phyloP scores from a whole-genome alignment of 768 basidiomycete species.

The Boletus tomentosulus region DNA sequence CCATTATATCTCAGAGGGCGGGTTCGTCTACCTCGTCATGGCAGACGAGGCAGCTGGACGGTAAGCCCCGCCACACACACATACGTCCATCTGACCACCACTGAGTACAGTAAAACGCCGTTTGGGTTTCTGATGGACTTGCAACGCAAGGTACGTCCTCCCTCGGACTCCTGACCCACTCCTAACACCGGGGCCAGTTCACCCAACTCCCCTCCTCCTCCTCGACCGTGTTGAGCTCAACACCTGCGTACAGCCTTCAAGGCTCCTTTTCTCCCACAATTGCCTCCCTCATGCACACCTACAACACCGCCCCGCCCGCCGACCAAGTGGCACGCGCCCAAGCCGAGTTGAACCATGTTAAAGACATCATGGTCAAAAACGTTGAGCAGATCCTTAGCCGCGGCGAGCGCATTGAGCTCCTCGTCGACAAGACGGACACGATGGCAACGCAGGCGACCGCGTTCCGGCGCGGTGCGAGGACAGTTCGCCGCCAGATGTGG shows the following conservation, averaged over 20 bases:
- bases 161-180: neutral
- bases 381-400: conserved; percentile 93
- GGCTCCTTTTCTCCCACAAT: conserved; percentile 68
- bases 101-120: conserved; percentile 67
- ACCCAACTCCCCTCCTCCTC: conserved; percentile 60
- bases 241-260: conserved; percentile 64
- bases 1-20: conserved; percentile 88
- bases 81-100: neutral
- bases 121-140: conserved; percentile 90
- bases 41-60: conserved; percentile 90
- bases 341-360: conserved; percentile 82
- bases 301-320: conserved; percentile 80
- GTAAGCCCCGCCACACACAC: conserved; percentile 37
- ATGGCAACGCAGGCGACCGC: conserved; percentile 94
- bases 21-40: conserved; percentile 88
- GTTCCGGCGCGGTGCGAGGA: conserved; percentile 84
- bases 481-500: conserved; percentile 83
- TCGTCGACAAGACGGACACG: conserved; percentile 95
- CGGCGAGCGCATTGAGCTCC: conserved; percentile 91
- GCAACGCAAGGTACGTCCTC: conserved; percentile 58
- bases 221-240: conserved; percentile 40
- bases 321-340: conserved; percentile 92
- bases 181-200: conserved; percentile 42
- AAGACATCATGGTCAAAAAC: conserved; percentile 98
- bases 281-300: conserved; percentile 75